A percentile compares a stretch with the other conserved stretches of the same genome.
phyloP scores from a whole-genome alignment of 345 rosid genomes.

The Acer negundo region DNA sequence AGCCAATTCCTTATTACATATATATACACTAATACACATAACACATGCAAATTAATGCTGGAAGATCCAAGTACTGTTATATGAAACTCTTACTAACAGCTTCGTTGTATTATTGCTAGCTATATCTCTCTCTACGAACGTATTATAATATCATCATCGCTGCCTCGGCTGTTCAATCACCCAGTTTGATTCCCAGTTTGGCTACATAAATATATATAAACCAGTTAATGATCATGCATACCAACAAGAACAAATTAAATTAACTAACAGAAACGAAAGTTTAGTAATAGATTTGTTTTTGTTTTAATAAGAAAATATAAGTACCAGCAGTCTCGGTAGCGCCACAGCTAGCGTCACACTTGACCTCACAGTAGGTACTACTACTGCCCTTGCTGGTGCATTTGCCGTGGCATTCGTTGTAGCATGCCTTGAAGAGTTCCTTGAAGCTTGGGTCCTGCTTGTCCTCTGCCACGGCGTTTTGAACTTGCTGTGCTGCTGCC shows the following conservation, averaged over 20 bases:
- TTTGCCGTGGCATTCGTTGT: not conserved
- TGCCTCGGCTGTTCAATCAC: not conserved
- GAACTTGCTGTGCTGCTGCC: conserved; percentile 6
- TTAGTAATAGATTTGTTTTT: not conserved
- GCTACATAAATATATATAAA: not conserved
- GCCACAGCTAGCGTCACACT: conserved; percentile 33
- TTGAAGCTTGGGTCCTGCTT: not conserved
- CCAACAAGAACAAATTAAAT: not conserved
- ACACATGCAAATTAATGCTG: not conserved
- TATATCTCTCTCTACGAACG: not conserved
- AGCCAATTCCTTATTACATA: not conserved
- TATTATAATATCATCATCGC: not conserved
- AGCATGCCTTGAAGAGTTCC: not conserved
- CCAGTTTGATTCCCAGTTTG: not conserved
- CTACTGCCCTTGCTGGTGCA: conserved; percentile 25
- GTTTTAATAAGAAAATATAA: not conserved
- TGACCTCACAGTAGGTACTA: conserved; percentile 35
- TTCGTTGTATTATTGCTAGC: not conserved
- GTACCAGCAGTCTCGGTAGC: conserved; percentile 11
- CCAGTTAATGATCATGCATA: not conserved
- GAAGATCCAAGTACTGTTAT: not conserved
- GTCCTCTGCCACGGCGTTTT: conserved; percentile 3
- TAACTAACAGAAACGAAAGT: not conserved
- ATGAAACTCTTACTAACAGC: not conserved
- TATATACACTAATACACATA: too few relatives aligned